Conservation (phyloP, 1,284 basidiomycete species). For the Tilletiopsis washingtonensis region DNA sequence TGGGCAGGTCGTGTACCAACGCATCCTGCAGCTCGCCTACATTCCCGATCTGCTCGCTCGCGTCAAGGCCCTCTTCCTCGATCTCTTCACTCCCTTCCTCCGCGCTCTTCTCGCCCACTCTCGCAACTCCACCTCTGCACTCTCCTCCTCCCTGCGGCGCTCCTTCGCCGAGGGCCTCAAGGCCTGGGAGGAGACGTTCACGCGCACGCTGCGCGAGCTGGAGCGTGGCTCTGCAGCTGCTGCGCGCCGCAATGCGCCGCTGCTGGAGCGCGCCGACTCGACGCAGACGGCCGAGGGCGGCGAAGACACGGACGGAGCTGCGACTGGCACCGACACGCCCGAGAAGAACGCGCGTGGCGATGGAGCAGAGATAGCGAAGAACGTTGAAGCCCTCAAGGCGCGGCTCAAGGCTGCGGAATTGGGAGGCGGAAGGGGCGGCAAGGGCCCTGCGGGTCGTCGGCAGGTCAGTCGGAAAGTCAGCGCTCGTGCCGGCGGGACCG, state of each 20-base stretch:
- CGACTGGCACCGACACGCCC: slow-evolving; percentile 10
- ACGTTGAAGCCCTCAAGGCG: slow-evolving; percentile 80
- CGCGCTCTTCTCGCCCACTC: neutral
- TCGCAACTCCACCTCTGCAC: neutral
- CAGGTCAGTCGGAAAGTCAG: too few relatives aligned
- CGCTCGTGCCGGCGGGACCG: slow-evolving; percentile 56
- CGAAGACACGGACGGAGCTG: slow-evolving; percentile 8
- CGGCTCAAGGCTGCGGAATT: slow-evolving; percentile 54
- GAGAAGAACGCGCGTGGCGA: slow-evolving; percentile 54
- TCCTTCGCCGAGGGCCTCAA: slow-evolving; percentile 65
- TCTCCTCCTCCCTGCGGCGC: slow-evolving; percentile 18
- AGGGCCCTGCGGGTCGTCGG: too few relatives aligned
- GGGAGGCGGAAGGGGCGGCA: slow-evolving; percentile 53
- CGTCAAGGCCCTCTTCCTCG: slow-evolving; percentile 29
- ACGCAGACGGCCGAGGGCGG: slow-evolving; percentile 16
- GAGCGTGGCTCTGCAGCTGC: slow-evolving; percentile 61
- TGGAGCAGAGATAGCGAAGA: slow-evolving; percentile 81
- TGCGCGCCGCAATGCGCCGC: slow-evolving; percentile 12
- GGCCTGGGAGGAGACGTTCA: slow-evolving; percentile 74
- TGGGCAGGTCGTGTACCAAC: slow-evolving; percentile 81
- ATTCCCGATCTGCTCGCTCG: slow-evolving; percentile 65
- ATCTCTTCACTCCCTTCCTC: slow-evolving; percentile 31
- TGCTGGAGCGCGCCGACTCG: too few relatives aligned
- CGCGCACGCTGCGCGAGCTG: slow-evolving; percentile 64
- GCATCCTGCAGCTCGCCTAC: slow-evolving; percentile 89